These are phyloP conservation scores for Xylariales sp. DNA, from an alignment of 2,329 filamentous ascomycete genomes.

Conservation along the genomic window DNA sequence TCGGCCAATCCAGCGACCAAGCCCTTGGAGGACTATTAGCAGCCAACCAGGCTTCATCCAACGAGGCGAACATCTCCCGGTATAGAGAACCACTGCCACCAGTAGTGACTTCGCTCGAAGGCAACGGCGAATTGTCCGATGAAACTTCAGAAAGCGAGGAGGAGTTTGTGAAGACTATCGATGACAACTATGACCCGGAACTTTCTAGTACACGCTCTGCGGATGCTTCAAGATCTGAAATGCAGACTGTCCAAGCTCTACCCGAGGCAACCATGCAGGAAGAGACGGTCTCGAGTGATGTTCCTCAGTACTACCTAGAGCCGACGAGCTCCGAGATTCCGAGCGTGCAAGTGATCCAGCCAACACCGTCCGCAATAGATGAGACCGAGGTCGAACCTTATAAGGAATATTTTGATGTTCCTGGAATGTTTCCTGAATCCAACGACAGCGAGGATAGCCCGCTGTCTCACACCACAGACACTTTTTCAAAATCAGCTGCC, in stretches of 20 bases:
- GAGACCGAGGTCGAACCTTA: constrained; percentile 5
- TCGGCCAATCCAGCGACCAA: constrained; percentile 57
- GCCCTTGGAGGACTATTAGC: constrained; percentile 51
- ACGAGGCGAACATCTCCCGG: constrained; percentile 52
- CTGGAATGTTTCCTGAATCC: constrained; percentile 54
- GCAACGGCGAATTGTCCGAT: constrained; percentile 59
- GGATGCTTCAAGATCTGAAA: constrained; percentile 15
- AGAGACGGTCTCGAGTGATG: constrained; percentile 9
- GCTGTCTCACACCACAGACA: neutral
- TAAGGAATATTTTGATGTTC: constrained; percentile 40
- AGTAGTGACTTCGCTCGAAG: constrained; percentile 66
- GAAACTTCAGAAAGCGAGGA: constrained; percentile 39
- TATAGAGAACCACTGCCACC: constrained; percentile 64
- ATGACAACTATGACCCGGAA: constrained; percentile 11
- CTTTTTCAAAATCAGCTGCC: constrained; percentile 1
- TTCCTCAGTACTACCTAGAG: constrained; percentile 4
- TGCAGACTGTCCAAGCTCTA: constrained; percentile 10
- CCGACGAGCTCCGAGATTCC: constrained; percentile 26
- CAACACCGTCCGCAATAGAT: constrained; percentile 31
- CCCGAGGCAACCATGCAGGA: constrained; percentile 10
- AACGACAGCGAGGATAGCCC: constrained; percentile 18
- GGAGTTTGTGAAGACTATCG: constrained; percentile 12
- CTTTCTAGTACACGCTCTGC: constrained; percentile 13
- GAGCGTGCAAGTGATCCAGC: constrained; percentile 38
- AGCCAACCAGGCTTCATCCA: constrained; percentile 49